phyloP scores from a whole-genome alignment of 129 eudicot genomes.

The Ambrosia artemisiifolia region DNA sequence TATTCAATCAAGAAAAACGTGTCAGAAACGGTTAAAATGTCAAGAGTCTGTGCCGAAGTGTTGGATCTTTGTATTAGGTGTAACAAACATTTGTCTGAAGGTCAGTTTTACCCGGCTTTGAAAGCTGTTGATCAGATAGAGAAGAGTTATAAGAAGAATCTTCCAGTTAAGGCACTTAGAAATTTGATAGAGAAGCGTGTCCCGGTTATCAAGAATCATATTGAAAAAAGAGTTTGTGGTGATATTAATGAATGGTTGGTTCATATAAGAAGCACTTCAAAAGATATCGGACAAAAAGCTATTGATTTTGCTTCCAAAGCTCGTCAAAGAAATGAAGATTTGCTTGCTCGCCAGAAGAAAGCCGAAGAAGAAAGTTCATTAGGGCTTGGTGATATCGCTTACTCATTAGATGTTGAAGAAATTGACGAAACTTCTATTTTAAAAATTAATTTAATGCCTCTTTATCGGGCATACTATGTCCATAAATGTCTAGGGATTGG shows the following conservation, averaged over 20 bases:
- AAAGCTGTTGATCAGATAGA: slow-evolving; percentile 88
- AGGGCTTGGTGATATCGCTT: slow-evolving; percentile 64
- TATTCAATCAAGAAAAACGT: slow-evolving; percentile 72
- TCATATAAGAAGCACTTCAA: slow-evolving; percentile 64
- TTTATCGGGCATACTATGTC: slow-evolving; percentile 80
- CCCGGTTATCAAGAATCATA: slow-evolving; percentile 62
- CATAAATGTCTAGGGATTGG: slow-evolving; percentile 72
- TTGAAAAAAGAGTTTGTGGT: slow-evolving; percentile 64
- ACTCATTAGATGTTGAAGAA: slow-evolving; percentile 78
- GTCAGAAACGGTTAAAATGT: slow-evolving; percentile 72
- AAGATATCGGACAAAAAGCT: slow-evolving; percentile 86
- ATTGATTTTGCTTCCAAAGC: slow-evolving; percentile 71
- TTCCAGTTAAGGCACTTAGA: slow-evolving; percentile 59
- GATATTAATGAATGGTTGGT: slow-evolving; percentile 88
- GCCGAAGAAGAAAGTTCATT: slow-evolving; percentile 73
- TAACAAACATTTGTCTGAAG: slow-evolving; percentile 72
- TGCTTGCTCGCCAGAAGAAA: slow-evolving; percentile 77
- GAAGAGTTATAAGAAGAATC: slow-evolving; percentile 54
- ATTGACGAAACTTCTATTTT: slow-evolving; percentile 56
- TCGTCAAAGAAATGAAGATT: slow-evolving; percentile 86
- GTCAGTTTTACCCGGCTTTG: slow-evolving; percentile 80
- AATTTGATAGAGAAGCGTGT: slow-evolving; percentile 53
- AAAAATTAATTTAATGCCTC: slow-evolving; percentile 71
- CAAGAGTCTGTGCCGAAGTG: slow-evolving; percentile 51
- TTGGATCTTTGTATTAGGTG: slow-evolving; percentile 89